Percentiles rank a stretch among this genome's conserved stretches.
Conservation (phyloP, 1,284 basidiomycete genomes). For the Chiua sp. region DNA sequence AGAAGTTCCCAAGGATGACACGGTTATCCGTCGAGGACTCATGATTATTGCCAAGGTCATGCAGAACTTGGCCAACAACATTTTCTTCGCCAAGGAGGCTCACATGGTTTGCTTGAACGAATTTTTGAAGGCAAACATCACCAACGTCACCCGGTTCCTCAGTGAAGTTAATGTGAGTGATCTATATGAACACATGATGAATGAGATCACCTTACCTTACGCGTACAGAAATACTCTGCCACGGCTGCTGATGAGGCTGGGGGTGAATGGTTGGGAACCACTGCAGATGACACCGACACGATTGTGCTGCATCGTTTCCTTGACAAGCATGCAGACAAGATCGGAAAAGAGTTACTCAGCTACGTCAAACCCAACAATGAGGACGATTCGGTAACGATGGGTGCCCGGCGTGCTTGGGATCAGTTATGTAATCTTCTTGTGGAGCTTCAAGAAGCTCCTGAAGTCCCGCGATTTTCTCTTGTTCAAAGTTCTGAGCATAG, state of each 20-base stretch:
- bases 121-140: constrained; percentile 80
- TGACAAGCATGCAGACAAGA: constrained; percentile 82
- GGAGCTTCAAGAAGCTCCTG: constrained; percentile 75
- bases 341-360: constrained; percentile 82
- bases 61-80: constrained; percentile 92
- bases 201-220: constrained; percentile 6
- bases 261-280: constrained; percentile 75
- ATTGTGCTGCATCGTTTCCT: constrained; percentile 86
- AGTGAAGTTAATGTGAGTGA: constrained; percentile 76
- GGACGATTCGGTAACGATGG: constrained; percentile 58
- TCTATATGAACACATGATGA: background rate
- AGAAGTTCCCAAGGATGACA: constrained; percentile 69
- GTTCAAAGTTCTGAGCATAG: constrained; percentile 57
- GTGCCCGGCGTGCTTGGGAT: constrained; percentile 80
- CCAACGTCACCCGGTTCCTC: constrained; percentile 82
- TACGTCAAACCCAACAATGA: constrained; percentile 67
- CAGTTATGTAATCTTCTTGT: constrained; percentile 77
- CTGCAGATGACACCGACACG: constrained; percentile 81
- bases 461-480: constrained; percentile 62
- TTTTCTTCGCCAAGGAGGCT: constrained; percentile 88
- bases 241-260: constrained; percentile 56
- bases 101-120: constrained; percentile 85
- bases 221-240: constrained; percentile 58
- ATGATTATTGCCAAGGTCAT: constrained; percentile 91
- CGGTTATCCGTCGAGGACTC: constrained; percentile 73